Conservation (phyloP, 2,329 filamentous ascomycete species). For the Phyllosticta paracitricarpa region DNA sequence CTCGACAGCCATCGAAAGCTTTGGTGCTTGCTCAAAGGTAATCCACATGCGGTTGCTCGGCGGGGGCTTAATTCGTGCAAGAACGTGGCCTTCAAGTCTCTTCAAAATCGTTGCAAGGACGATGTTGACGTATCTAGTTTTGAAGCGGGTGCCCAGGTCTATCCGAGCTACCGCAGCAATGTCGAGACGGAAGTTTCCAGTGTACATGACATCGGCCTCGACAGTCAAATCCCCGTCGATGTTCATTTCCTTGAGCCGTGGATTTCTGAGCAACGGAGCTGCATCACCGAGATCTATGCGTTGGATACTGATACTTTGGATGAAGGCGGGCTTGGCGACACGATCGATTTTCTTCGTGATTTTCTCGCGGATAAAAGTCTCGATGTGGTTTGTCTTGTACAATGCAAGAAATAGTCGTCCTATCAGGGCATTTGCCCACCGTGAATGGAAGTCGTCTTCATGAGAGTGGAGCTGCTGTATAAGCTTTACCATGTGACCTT, state of each 20-base stretch:
- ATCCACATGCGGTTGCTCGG: conserved; percentile 97
- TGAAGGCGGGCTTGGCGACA: conserved; percentile 83
- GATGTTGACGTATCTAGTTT: conserved; percentile 79
- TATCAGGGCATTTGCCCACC: conserved; percentile 88
- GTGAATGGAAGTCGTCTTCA: conserved; percentile 79
- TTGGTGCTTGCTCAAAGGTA: conserved; percentile 85
- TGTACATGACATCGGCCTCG: conserved; percentile 81
- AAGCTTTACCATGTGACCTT: conserved; percentile 76
- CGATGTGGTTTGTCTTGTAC: conserved; percentile 74
- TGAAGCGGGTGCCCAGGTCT: conserved; percentile 80
- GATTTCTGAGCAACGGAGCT: conserved; percentile 81
- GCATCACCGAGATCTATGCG: conserved; percentile 79
- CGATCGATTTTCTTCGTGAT: conserved; percentile 93
- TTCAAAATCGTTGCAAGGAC: conserved; percentile 78
- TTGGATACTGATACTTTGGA: conserved; percentile 73
- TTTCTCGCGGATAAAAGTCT: conserved; percentile 70
- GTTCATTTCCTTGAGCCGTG: conserved; percentile 76
- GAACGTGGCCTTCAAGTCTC: conserved; percentile 71
- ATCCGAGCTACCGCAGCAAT: conserved; percentile 89
- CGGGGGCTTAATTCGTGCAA: conserved; percentile 85
- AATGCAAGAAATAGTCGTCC: conserved; percentile 80
- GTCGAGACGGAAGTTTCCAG: conserved; percentile 79
- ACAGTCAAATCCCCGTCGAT: conserved; percentile 84
- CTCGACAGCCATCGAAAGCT: conserved; percentile 88
- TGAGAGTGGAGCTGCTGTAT: conserved; percentile 87